phyloP scores from a whole-genome alignment of 139 green algal genomes.

The Parachlorella kessleri region DNA sequence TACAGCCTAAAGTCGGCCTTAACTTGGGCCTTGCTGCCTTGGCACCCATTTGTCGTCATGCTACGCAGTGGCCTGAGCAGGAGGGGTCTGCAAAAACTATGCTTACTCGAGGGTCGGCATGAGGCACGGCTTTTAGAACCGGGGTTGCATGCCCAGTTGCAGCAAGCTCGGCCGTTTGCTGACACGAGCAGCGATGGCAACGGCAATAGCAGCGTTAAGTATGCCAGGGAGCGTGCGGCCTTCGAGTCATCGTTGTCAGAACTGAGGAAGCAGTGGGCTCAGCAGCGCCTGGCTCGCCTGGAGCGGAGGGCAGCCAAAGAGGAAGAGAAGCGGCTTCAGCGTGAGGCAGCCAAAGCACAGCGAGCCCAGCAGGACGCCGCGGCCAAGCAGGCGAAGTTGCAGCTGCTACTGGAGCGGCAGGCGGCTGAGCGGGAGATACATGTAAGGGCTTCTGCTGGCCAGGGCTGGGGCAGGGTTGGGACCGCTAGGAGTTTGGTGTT shows the following conservation, averaged over 20 bases:
- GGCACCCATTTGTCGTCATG: background rate
- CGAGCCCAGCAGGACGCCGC: slow-evolving; percentile 1
- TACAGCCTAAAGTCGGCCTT: too few relatives aligned
- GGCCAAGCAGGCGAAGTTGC: background rate
- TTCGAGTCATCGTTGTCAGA: background rate
- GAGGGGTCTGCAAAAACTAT: background rate
- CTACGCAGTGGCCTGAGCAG: background rate
- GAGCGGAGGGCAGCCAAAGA: background rate
- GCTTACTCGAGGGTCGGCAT: background rate
- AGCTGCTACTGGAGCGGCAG: too few relatives aligned
- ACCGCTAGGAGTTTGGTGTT: too few relatives aligned
- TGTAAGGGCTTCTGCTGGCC: too few relatives aligned
- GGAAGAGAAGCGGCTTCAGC: background rate
- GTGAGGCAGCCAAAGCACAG: background rate
- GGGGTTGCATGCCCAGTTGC: background rate
- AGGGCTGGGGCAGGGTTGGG: too few relatives aligned
- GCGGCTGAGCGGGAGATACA: too few relatives aligned
- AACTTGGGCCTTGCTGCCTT: too few relatives aligned
- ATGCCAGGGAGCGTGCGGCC: background rate
- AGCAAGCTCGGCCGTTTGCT: background rate
- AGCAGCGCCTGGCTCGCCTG: background rate
- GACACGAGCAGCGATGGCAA: too few relatives aligned
- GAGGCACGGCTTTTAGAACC: too few relatives aligned
- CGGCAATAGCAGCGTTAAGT: too few relatives aligned
- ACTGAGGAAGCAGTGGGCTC: background rate